Conservation (phyloP, 805 yeast genomes). For the Cyberlindnera lachancei region DNA sequence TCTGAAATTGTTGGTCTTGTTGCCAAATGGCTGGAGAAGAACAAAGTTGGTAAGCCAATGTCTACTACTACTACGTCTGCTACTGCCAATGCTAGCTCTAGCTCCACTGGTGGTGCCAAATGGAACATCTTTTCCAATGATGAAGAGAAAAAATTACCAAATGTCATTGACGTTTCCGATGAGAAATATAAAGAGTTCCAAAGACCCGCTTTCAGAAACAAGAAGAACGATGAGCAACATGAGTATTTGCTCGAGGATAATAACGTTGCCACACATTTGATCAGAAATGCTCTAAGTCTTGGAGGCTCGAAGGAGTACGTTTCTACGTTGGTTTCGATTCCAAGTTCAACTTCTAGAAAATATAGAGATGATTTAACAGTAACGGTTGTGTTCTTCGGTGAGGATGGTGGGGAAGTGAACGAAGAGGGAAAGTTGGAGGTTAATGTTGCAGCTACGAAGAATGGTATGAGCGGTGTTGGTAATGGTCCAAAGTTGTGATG, state of each 20-base stretch:
- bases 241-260: constrained; percentile 67
- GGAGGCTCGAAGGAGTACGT: constrained; percentile 84
- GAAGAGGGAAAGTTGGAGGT: constrained; percentile 43
- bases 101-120: constrained; percentile 5
- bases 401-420: constrained; percentile 24
- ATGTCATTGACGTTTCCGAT: constrained; percentile 54
- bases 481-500: constrained; percentile 1
- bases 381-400: constrained; percentile 90
- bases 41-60: too few relatives aligned
- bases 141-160: constrained; percentile 46
- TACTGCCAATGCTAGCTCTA: too few relatives aligned
- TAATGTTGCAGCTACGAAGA: constrained; percentile 50
- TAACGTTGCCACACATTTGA: constrained; percentile 87
- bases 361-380: constrained; percentile 96
- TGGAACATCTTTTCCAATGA: constrained; percentile 16
- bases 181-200: constrained; percentile 46
- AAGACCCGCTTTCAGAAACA: constrained; percentile 70
- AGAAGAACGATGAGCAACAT: constrained; percentile 23
- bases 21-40: constrained; percentile 84
- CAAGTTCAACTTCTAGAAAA: constrained; percentile 83
- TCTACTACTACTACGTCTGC: too few relatives aligned
- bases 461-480: too few relatives aligned
- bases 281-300: constrained; percentile 88
- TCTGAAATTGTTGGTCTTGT: constrained; percentile 91
- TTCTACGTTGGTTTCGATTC: constrained; percentile 81